Percentiles rank a stretch among this genome's conserved stretches.
These are phyloP conservation scores for Linum trigynum DNA, from an alignment of 345 rosid genomes.

Conservation along the genomic window DNA sequence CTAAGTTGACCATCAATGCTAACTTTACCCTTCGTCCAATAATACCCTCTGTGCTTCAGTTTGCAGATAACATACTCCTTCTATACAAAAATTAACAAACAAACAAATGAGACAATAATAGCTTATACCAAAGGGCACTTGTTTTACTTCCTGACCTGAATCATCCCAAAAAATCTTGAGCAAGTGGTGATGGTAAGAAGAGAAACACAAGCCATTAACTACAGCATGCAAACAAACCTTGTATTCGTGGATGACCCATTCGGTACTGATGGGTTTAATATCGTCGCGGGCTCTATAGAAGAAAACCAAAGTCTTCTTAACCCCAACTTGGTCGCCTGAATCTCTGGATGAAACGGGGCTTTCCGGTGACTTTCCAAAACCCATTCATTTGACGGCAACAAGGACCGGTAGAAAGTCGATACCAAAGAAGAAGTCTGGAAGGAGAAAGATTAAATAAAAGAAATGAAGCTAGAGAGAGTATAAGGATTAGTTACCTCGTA, in stretches of 20 bases:
- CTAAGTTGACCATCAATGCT: slow-evolving; percentile 2
- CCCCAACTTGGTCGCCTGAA: slow-evolving; percentile 24
- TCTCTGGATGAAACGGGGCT: slow-evolving; percentile 15
- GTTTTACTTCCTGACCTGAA: not conserved
- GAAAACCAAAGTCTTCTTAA: slow-evolving; percentile 36
- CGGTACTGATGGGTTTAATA: not conserved
- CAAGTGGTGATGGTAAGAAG: too few relatives aligned
- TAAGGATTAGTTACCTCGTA: too few relatives aligned
- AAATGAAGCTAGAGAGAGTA: too few relatives aligned
- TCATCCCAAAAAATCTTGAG: not conserved
- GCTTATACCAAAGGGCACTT: not conserved
- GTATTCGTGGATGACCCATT: slow-evolving; percentile 25
- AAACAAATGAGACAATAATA: not conserved
- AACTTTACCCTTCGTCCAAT: not conserved
- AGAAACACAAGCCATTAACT: not conserved
- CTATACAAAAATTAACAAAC: slow-evolving; percentile 1
- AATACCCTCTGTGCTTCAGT: slow-evolving; percentile 7
- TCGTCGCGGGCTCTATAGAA: not conserved
- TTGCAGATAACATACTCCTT: slow-evolving; percentile 15
- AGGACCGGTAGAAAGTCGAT: too few relatives aligned
- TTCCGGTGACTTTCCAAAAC: slow-evolving; percentile 39
- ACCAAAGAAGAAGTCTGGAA: too few relatives aligned
- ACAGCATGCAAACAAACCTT: not conserved
- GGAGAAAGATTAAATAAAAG: too few relatives aligned
- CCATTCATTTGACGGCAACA: too few relatives aligned